phyloP scores from a whole-genome alignment of 305 asterid species.

The Fraxinus ornus region DNA sequence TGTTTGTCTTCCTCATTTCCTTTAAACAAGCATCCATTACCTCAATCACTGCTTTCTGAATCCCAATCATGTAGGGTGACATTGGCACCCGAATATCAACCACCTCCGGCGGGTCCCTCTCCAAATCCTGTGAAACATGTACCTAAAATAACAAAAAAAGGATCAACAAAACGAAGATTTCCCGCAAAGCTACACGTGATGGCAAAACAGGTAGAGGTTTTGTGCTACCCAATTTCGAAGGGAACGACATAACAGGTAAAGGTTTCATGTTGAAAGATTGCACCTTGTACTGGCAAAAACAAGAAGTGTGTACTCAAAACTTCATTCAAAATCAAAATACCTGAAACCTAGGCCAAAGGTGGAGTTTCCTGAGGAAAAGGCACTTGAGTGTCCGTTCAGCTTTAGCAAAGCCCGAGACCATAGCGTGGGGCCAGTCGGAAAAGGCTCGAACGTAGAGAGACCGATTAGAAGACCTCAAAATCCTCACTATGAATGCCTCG shows the following conservation, averaged over 20 bases:
- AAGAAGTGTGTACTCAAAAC: not conserved
- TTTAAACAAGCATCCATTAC: conserved; percentile 96
- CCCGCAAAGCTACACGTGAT: not conserved
- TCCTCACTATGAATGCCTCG: conserved; percentile 85
- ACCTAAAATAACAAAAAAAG: conserved; percentile 44
- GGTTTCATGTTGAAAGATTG: not conserved
- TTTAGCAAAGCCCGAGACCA: conserved; percentile 92
- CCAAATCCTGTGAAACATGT: conserved; percentile 85
- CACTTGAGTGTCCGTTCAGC: conserved; percentile 86
- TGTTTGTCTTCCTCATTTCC: conserved; percentile 95
- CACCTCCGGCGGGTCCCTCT: conserved; percentile 88
- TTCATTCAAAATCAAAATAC: conserved; percentile 27
- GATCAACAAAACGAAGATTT: not conserved
- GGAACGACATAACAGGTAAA: not conserved
- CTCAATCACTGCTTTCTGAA: conserved; percentile 87
- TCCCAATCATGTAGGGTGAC: conserved; percentile 78
- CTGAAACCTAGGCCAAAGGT: conserved; percentile 98
- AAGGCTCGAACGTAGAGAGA: conserved; percentile 79
- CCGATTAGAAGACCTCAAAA: conserved; percentile 59
- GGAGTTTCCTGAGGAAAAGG: conserved; percentile 73
- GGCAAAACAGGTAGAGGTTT: not conserved
- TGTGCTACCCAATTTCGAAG: not conserved
- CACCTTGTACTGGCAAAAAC: not conserved
- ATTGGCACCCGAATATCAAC: conserved; percentile 89
- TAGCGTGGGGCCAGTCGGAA: conserved; percentile 79